phyloP scores from a whole-genome alignment of 495 filamentous ascomycete species.

The Margaritispora aquatica region DNA sequence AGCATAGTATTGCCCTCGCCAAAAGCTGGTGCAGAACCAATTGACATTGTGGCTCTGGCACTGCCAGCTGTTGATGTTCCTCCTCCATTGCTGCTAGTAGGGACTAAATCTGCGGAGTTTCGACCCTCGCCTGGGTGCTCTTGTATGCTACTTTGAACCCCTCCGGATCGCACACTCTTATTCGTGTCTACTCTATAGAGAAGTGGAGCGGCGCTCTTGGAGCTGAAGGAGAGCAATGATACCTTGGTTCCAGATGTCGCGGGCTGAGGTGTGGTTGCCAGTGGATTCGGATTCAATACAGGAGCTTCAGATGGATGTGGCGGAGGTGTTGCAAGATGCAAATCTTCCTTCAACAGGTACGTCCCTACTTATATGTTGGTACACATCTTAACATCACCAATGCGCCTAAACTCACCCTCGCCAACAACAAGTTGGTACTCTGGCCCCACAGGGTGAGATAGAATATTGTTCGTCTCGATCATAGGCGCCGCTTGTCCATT shows the following conservation, averaged over 20 bases:
- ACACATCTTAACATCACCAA: constrained; percentile 12
- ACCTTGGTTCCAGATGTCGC: constrained; percentile 83
- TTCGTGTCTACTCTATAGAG: constrained; percentile 40
- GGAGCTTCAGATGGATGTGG: constrained; percentile 92
- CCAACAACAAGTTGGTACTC: constrained; percentile 82
- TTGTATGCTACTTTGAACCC: constrained; percentile 48
- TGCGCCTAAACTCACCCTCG: constrained; percentile 58
- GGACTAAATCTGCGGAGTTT: constrained; percentile 47
- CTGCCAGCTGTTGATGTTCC: constrained; percentile 24
- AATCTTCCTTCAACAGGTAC: constrained; percentile 80
- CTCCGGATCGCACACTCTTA: constrained; percentile 33
- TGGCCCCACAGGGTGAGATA: constrained; percentile 71
- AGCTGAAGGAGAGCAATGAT: constrained; percentile 63
- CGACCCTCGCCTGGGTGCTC: constrained; percentile 54
- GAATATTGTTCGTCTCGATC: constrained; percentile 86
- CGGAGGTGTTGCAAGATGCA: constrained; percentile 89
- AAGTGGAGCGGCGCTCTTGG: constrained; percentile 37
- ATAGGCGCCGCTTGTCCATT: constrained; percentile 60
- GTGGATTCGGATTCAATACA: constrained; percentile 76
- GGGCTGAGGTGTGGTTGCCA: constrained; percentile 74
- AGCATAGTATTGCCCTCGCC: constrained; percentile 83
- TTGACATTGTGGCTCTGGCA: constrained; percentile 21
- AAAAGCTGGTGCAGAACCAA: constrained; percentile 57
- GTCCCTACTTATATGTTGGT: constrained; percentile 57
- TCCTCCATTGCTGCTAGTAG: constrained; percentile 26